phyloP scores from a whole-genome alignment of 2,329 filamentous ascomycete species.

The Fusarium oxysporum region DNA sequence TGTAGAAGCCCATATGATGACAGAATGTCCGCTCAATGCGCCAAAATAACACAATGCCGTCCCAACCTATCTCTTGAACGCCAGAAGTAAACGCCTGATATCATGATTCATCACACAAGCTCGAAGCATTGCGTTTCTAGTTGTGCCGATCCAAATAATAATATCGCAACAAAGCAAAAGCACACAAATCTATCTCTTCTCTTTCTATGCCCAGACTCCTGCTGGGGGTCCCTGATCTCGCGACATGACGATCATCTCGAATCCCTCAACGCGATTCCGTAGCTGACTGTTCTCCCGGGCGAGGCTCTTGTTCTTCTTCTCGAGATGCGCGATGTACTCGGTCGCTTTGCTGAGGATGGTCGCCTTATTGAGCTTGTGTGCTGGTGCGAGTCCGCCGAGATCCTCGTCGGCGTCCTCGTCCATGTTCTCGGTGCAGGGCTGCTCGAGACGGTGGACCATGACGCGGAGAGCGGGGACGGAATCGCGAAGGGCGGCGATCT shows the following conservation, averaged over 20 bases:
- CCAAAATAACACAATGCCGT: slow-evolving; percentile 25
- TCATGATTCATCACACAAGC: slow-evolving; percentile 45
- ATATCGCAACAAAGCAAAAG: slow-evolving; percentile 13
- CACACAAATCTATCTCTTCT: background rate
- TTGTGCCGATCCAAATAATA: slow-evolving; percentile 26
- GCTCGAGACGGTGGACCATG: slow-evolving; percentile 71
- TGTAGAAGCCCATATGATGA: slow-evolving; percentile 19
- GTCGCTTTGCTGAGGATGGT: slow-evolving; percentile 68
- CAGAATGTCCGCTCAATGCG: slow-evolving; percentile 31
- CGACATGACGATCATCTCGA: slow-evolving; percentile 48
- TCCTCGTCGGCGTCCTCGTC: slow-evolving; percentile 73
- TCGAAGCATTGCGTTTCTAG: slow-evolving; percentile 21
- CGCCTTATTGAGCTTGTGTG: slow-evolving; percentile 93
- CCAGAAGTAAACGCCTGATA: slow-evolving; percentile 43
- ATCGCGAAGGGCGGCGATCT: slow-evolving; percentile 88
- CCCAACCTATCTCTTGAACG: slow-evolving; percentile 27
- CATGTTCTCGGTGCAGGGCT: slow-evolving; percentile 67
- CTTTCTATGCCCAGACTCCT: slow-evolving; percentile 43
- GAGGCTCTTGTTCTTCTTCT: slow-evolving; percentile 50
- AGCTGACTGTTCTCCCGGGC: slow-evolving; percentile 49
- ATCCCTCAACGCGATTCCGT: slow-evolving; percentile 46
- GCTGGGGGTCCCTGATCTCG: slow-evolving; percentile 41
- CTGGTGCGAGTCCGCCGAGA: slow-evolving; percentile 80
- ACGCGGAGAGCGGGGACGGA: slow-evolving; percentile 88
- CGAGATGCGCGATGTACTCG: slow-evolving; percentile 53